A percentile compares a stretch with the other conserved stretches of the same genome.
Evolutionary conservation across 371 early-diverging fungal species (phyloP).

Genomic region (Circinella minor): DNA sequence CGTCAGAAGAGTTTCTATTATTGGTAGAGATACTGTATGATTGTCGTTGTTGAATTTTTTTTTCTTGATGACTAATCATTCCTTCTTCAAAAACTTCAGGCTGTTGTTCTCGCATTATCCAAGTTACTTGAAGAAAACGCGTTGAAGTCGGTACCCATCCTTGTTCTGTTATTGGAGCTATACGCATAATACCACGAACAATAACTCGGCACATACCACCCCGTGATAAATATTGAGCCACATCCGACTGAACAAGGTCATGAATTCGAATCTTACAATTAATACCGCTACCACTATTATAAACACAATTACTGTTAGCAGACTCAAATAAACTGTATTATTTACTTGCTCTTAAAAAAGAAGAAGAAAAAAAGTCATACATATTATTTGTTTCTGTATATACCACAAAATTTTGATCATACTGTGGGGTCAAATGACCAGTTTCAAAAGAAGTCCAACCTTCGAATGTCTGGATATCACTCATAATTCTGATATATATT

Average conservation of each 20-base stretch:
- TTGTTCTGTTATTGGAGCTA: not conserved
- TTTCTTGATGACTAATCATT: not conserved
- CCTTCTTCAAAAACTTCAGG: not conserved
- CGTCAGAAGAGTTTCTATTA: too few species aligned
- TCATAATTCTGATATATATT: too few species aligned
- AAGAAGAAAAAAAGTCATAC: not conserved
- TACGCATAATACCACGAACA: constrained; percentile 7
- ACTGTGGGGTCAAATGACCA: constrained; percentile 8
- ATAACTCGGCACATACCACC: constrained; percentile 14
- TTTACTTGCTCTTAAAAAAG: too few species aligned
- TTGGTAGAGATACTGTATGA: too few species aligned
- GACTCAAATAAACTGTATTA: too few species aligned
- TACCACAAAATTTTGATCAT: constrained; percentile 14
- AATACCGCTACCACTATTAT: not conserved
- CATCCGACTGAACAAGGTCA: constrained; percentile 2
- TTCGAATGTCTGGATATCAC: not conserved
- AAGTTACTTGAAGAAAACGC: constrained; percentile 8
- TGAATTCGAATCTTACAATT: constrained; percentile 12
- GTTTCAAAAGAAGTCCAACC: constrained; percentile 12
- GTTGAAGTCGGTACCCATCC: constrained; percentile 3
- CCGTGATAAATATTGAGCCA: not conserved
- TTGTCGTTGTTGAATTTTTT: too few species aligned
- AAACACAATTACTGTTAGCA: not conserved
- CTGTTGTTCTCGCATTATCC: constrained; percentile 9
- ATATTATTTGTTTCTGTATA: not conserved